These are phyloP conservation scores for Botryotinia convoluta DNA, from an alignment of 2,329 filamentous ascomycete species.

Conservation along the genomic window DNA sequence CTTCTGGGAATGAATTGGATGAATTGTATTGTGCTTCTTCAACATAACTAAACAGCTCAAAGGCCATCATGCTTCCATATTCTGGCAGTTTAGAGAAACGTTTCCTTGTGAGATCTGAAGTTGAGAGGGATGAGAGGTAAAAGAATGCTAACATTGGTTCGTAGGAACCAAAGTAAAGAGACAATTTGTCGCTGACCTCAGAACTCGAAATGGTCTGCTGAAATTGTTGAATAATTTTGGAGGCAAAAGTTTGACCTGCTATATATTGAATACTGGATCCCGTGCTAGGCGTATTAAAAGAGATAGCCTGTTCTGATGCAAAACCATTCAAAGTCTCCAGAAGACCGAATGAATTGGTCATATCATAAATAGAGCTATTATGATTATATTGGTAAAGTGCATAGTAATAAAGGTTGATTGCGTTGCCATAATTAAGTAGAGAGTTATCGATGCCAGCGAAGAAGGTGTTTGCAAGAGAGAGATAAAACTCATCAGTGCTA, in stretches of 20 bases:
- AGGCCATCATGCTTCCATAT: slow-evolving; percentile 72
- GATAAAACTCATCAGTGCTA: slow-evolving; percentile 27
- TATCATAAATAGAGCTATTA: slow-evolving; percentile 44
- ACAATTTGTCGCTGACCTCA: slow-evolving; percentile 47
- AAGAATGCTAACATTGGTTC: slow-evolving; percentile 57
- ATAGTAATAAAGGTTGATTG: slow-evolving; percentile 59
- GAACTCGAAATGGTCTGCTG: slow-evolving; percentile 39
- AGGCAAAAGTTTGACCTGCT: slow-evolving; percentile 52
- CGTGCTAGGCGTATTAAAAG: slow-evolving; percentile 58
- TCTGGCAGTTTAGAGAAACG: slow-evolving; percentile 51
- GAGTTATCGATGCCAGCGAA: slow-evolving; percentile 24
- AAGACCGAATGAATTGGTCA: slow-evolving; percentile 48
- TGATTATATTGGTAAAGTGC: slow-evolving; percentile 54
- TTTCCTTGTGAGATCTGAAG: slow-evolving; percentile 46
- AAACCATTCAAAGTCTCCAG: slow-evolving; percentile 55
- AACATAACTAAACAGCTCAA: slow-evolving; percentile 59
- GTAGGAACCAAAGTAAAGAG: slow-evolving; percentile 53
- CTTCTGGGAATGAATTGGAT: slow-evolving; percentile 32
- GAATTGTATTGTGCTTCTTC: slow-evolving; percentile 30
- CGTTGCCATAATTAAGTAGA: slow-evolving; percentile 41
- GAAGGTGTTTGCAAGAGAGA: slow-evolving; percentile 26
- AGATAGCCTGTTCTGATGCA: slow-evolving; percentile 66
- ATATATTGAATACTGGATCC: slow-evolving; percentile 43
- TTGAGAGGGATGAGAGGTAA: slow-evolving; percentile 45
- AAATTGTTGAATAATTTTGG: slow-evolving; percentile 46